A percentile compares a stretch with the other conserved stretches of the same genome.
phyloP scores from a whole-genome alignment of 164 flowering plant species.

The Chloranthus sessilifolius region DNA sequence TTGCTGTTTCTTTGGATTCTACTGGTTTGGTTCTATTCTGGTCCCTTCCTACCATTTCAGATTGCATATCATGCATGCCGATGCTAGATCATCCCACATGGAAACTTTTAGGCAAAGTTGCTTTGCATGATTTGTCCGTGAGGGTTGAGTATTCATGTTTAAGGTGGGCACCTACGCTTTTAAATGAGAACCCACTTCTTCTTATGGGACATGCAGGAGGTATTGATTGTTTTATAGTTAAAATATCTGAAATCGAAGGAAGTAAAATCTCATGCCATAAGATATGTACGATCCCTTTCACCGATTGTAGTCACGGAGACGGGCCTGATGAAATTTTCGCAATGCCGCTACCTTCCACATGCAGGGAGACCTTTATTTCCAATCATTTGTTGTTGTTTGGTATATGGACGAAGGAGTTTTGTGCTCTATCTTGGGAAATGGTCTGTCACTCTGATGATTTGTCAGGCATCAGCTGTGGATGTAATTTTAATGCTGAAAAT shows the following conservation, averaged over 20 bases:
- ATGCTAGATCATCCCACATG: conserved; percentile 45
- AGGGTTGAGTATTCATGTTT: conserved; percentile 49
- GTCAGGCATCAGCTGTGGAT: conserved; percentile 28
- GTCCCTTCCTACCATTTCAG: conserved; percentile 49
- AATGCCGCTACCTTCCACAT: conserved; percentile 43
- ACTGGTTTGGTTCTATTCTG: conserved; percentile 73
- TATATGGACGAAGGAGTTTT: conserved; percentile 61
- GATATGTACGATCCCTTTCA: conserved; percentile 66
- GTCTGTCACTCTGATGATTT: conserved; percentile 43
- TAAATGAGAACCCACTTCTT: conserved; percentile 49
- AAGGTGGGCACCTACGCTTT: conserved; percentile 71
- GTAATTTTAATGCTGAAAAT: conserved; percentile 24
- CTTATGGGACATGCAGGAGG: conserved; percentile 66
- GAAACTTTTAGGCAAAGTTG: conserved; percentile 44
- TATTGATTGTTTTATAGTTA: conserved; percentile 63
- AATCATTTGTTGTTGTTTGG: conserved; percentile 60
- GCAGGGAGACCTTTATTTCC: conserved; percentile 24
- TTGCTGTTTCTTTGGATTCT: conserved; percentile 84
- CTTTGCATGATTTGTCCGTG: conserved; percentile 15
- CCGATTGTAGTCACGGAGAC: conserved; percentile 21
- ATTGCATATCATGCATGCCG: conserved; percentile 34
- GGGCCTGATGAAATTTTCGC: conserved; percentile 51
- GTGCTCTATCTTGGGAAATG: conserved; percentile 77
- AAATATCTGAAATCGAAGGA: conserved; percentile 26
- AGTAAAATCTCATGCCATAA: conserved; percentile 36